A percentile compares a stretch with the other conserved stretches of the same genome.
These are phyloP conservation scores for Candida rishiriensis DNA, from an alignment of 805 yeast genomes.

Conservation along the genomic window DNA sequence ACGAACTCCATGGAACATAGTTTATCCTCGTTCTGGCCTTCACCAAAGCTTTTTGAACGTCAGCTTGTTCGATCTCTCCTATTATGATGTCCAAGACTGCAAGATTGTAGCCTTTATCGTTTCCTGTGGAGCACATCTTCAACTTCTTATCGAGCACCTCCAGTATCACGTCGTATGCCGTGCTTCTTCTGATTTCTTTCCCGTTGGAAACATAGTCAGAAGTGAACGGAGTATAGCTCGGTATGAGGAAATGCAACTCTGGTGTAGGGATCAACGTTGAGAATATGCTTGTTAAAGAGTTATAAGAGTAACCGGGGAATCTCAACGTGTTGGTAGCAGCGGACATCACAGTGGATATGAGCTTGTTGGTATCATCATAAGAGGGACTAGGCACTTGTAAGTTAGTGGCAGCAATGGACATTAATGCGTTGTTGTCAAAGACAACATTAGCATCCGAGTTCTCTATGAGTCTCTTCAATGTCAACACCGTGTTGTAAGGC, in stretches of 20 bases:
- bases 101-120: conserved; percentile 45
- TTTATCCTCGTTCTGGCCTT: conserved; percentile 63
- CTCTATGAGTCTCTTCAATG: conserved; percentile 77
- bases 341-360: conserved; percentile 81
- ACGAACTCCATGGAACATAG: conserved; percentile 84
- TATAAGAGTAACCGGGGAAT: conserved; percentile 89
- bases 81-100: conserved; percentile 67
- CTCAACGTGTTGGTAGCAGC: conserved; percentile 83
- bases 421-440: conserved; percentile 83
- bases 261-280: conserved; percentile 86
- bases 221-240: conserved; percentile 76
- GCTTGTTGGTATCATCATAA: conserved; percentile 74
- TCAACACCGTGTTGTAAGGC: conserved; percentile 85
- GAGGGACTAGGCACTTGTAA: conserved; percentile 57
- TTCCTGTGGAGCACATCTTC: conserved; percentile 54
- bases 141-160: conserved; percentile 76
- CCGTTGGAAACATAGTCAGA: conserved; percentile 55
- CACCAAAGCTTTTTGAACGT: conserved; percentile 61
- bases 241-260: conserved; percentile 66
- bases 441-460: conserved; percentile 85
- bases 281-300: conserved; percentile 74
- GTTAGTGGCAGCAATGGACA: conserved; percentile 62
- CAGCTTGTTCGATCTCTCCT: conserved; percentile 65
- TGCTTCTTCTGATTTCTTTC: conserved; percentile 58
- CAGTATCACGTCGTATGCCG: conserved; percentile 80